phyloP scores from a whole-genome alignment of 768 basidiomycete species.

The Nidularia sp. region DNA sequence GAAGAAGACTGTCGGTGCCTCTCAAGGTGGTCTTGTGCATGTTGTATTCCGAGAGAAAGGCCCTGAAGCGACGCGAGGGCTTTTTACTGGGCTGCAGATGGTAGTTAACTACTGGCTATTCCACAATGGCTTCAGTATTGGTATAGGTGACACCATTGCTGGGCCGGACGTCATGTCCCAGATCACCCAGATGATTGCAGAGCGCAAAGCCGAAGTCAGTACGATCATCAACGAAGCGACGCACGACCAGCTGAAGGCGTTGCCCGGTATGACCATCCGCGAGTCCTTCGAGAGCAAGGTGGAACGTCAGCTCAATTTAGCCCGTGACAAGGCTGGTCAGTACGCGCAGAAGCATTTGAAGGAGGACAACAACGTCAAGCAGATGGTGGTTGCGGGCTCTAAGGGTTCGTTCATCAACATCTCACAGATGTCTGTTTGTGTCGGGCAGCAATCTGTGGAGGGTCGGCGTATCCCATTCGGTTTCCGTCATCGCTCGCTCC shows the following conservation, averaged over 20 bases:
- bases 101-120: constrained; percentile 99
- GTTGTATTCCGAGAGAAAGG: constrained; percentile 98
- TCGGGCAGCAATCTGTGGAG: constrained; percentile 97
- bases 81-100: constrained; percentile 92
- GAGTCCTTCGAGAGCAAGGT: constrained; percentile 96
- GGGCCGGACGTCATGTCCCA: constrained; percentile 83
- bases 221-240: constrained; percentile 79
- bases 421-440: constrained; percentile 99
- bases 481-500: constrained; percentile 93
- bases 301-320: constrained; percentile 87
- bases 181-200: constrained; percentile 79
- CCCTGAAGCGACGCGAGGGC: constrained; percentile 81
- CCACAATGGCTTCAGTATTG: constrained; percentile 98
- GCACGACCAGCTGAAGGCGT: constrained; percentile 81
- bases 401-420: constrained; percentile 99
- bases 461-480: constrained; percentile 98
- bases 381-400: constrained; percentile 99
- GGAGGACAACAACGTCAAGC: constrained; percentile 99
- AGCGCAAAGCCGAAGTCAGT: constrained; percentile 77
- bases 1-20: constrained; percentile 98
- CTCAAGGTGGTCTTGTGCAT: constrained; percentile 91
- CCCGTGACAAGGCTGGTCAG: constrained; percentile 94
- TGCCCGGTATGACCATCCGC: constrained; percentile 98
- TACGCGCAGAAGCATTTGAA: constrained; percentile 97
- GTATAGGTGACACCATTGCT: constrained; percentile 98